Conservation (phyloP, 768 basidiomycete species). For the Dendrothele bispora region DNA sequence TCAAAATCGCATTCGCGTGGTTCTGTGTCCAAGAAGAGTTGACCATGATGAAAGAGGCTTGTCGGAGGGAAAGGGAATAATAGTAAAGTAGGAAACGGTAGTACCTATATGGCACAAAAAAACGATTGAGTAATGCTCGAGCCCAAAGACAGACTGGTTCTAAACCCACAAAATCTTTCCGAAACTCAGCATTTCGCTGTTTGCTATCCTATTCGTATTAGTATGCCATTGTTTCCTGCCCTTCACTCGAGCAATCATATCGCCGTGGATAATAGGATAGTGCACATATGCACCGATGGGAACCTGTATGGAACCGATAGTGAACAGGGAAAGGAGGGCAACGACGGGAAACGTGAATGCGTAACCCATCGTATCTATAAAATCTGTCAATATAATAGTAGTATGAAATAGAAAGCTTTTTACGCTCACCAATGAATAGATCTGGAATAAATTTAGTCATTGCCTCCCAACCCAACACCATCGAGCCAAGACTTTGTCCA, state of each 20-base stretch:
- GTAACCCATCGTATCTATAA: conserved; percentile 94
- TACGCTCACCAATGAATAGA: conserved; percentile 79
- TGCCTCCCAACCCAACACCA: conserved; percentile 83
- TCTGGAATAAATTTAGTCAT: conserved; percentile 80
- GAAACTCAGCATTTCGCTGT: conserved; percentile 50
- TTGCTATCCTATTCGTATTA: conserved; percentile 57
- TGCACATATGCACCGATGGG: conserved; percentile 96
- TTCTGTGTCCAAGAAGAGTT: conserved; percentile 94
- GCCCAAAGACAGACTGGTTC: neutral
- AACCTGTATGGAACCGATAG: no score
- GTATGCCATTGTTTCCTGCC: conserved; percentile 60
- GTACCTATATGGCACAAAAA: conserved; percentile 53
- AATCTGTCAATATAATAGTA: neutral
- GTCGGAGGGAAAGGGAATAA: conserved; percentile 74
- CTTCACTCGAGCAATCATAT: conserved; percentile 85
- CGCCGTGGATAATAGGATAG: conserved; percentile 93
- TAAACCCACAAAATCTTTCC: conserved; percentile 62
- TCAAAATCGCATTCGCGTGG: conserved; percentile 77
- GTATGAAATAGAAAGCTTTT: neutral
- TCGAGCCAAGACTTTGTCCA: conserved; percentile 88
- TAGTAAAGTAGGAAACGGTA: conserved; percentile 86
- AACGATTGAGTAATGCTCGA: neutral
- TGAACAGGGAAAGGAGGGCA: conserved; percentile 57
- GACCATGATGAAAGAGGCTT: conserved; percentile 81
- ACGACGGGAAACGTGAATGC: conserved; percentile 90